Evolutionary conservation across 768 basidiomycete genomes (phyloP).

Genomic region (Psilocybe cubensis): DNA sequence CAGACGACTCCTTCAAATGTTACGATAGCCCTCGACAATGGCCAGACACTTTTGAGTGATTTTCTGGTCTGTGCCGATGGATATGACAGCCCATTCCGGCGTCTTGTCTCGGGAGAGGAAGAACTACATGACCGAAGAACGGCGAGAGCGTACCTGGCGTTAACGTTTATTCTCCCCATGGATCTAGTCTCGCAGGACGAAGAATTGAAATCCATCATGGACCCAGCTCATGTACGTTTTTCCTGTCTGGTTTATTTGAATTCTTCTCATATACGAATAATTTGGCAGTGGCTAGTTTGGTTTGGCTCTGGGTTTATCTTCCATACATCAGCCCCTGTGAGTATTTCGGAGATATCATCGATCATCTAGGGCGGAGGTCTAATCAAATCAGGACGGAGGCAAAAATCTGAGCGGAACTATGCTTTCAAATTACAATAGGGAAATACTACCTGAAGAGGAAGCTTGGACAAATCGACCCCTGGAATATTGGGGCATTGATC

Average conservation of each 20-base stretch:
- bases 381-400: constrained; percentile 12
- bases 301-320: background rate
- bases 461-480: constrained; percentile 36
- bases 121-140: constrained; percentile 12
- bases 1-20: constrained; percentile 28
- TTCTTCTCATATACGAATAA: background rate
- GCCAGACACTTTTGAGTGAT: constrained; percentile 48
- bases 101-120: constrained; percentile 23
- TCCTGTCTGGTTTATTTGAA: background rate
- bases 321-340: background rate
- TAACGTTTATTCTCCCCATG: constrained; percentile 35
- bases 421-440: constrained; percentile 21
- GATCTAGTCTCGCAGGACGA: constrained; percentile 21
- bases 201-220: constrained; percentile 29
- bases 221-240: constrained; percentile 13
- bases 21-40: constrained; percentile 40
- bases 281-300: background rate
- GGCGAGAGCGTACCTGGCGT: constrained; percentile 21
- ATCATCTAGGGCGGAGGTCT: background rate
- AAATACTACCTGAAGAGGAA: constrained; percentile 25
- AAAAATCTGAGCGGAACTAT: background rate
- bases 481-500: constrained; percentile 31
- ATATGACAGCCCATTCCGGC: constrained; percentile 38
- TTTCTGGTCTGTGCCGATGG: constrained; percentile 66
- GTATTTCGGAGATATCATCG: background rate